These are phyloP conservation scores for Phytophthora sansomeana DNA, from an alignment of 352 stramenopile genomes.

Conservation along the genomic window DNA sequence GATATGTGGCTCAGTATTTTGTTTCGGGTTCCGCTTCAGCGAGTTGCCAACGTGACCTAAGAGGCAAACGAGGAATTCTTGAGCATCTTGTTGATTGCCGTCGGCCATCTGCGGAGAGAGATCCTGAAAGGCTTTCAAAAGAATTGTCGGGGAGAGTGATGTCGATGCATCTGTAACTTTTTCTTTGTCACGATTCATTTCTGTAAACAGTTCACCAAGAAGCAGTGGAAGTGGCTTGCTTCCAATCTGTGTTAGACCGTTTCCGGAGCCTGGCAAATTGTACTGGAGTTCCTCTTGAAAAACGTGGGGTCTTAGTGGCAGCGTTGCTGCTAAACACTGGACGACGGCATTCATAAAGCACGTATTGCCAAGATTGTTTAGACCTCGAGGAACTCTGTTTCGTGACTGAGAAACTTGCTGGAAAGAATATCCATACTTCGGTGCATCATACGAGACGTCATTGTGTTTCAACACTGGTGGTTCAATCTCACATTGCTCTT, in stretches of 20 bases:
- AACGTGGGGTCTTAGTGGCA: conserved; percentile 93
- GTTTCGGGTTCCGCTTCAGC: conserved; percentile 67
- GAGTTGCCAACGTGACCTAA: conserved; percentile 95
- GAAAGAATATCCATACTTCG: background rate
- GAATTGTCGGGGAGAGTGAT: conserved; percentile 63
- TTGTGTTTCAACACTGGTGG: background rate
- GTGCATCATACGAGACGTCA: background rate
- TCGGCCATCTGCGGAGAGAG: conserved; percentile 92
- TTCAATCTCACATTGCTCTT: background rate
- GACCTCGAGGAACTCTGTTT: conserved; percentile 28
- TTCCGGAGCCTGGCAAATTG: conserved; percentile 4
- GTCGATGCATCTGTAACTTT: conserved; percentile 6
- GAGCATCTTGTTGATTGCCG: conserved; percentile 95
- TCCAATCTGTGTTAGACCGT: background rate
- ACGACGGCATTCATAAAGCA: conserved; percentile 89
- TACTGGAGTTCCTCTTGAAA: conserved; percentile 54
- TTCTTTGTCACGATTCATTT: conserved; percentile 33
- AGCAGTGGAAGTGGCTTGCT: conserved; percentile 54
- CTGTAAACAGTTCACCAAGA: conserved; percentile 86
- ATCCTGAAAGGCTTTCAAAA: conserved; percentile 79
- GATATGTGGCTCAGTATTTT: conserved; percentile 60
- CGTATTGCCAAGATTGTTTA: conserved; percentile 79
- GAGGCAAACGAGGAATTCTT: conserved; percentile 95
- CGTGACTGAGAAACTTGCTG: background rate
- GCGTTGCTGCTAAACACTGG: conserved; percentile 93